These are phyloP conservation scores for Penicillium concentricum DNA, from an alignment of 2,329 filamentous ascomycete species.

Conservation along the genomic window DNA sequence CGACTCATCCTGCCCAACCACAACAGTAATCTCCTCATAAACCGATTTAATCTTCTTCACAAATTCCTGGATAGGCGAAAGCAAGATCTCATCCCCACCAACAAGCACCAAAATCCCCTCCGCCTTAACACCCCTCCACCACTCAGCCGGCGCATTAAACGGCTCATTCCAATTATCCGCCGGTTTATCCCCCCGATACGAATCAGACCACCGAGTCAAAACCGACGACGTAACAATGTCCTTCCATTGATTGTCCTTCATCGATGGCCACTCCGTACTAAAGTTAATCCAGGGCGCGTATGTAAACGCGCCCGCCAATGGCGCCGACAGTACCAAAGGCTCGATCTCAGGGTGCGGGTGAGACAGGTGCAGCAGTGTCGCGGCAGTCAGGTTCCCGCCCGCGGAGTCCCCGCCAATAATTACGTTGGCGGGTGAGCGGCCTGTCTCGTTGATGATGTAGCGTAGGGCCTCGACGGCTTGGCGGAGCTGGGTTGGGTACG, in stretches of 20 bases:
- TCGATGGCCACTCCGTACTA: conserved; percentile 40
- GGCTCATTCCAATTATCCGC: conserved; percentile 55
- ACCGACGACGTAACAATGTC: conserved; percentile 47
- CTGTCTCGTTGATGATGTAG: conserved; percentile 36
- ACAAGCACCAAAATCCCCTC: conserved; percentile 53
- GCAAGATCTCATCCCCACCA: conserved; percentile 55
- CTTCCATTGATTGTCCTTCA: conserved; percentile 46
- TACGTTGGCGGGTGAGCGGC: conserved; percentile 33
- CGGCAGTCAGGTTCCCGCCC: conserved; percentile 39
- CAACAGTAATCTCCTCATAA: conserved; percentile 28
- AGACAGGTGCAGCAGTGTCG: conserved; percentile 35
- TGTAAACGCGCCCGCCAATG: conserved; percentile 47
- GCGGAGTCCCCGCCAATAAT: conserved; percentile 43
- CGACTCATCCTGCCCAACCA: conserved; percentile 30
- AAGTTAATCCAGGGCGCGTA: conserved; percentile 59
- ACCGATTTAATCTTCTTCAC: conserved; percentile 33
- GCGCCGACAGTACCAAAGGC: conserved; percentile 39
- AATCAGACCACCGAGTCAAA: conserved; percentile 44
- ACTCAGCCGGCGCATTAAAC: conserved; percentile 45
- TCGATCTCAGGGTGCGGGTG: conserved; percentile 57
- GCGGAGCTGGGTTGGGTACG: conserved; percentile 41
- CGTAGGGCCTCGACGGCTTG: conserved; percentile 40
- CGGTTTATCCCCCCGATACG: conserved; percentile 44
- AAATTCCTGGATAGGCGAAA: conserved; percentile 37
- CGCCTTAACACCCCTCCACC: conserved; percentile 53